These are phyloP conservation scores for Yarrowia porcina DNA, from an alignment of 805 yeast species.

Conservation along the genomic window DNA sequence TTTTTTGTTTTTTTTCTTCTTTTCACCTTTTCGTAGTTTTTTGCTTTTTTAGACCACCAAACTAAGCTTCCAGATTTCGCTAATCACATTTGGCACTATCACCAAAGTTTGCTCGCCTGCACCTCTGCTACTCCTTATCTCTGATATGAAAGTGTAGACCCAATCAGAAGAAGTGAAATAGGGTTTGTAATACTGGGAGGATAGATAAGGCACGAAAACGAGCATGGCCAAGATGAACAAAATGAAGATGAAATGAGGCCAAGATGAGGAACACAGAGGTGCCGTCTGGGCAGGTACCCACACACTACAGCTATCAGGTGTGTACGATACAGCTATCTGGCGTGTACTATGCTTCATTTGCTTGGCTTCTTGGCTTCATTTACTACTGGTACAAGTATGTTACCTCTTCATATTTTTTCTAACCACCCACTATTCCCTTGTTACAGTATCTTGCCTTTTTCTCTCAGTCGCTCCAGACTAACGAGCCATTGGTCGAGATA, in stretches of 20 bases:
- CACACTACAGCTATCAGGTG: too few relatives aligned
- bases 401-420: not conserved
- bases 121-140: constrained; percentile 15
- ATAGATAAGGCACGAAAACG: constrained; percentile 25
- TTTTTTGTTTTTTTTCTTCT: not conserved
- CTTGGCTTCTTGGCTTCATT: too few relatives aligned
- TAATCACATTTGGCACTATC: constrained; percentile 5
- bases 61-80: not conserved
- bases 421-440: too few relatives aligned
- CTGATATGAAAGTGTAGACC: constrained; percentile 13
- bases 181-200: not conserved
- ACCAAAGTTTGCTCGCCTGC: not conserved
- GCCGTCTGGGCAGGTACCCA: too few relatives aligned
- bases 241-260: too few relatives aligned
- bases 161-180: not conserved
- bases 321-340: too few relatives aligned
- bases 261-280: too few relatives aligned
- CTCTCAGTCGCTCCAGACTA: not conserved
- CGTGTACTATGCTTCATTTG: too few relatives aligned
- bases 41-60: not conserved
- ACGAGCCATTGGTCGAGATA: constrained; percentile 10
- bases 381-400: too few relatives aligned
- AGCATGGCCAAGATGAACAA: constrained; percentile 14
- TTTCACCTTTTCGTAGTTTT: too few relatives aligned
- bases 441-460: constrained; percentile 9